Evolutionary conservation across 306 rosid genomes (phyloP).

Genomic region (Rubus idaeus): DNA sequence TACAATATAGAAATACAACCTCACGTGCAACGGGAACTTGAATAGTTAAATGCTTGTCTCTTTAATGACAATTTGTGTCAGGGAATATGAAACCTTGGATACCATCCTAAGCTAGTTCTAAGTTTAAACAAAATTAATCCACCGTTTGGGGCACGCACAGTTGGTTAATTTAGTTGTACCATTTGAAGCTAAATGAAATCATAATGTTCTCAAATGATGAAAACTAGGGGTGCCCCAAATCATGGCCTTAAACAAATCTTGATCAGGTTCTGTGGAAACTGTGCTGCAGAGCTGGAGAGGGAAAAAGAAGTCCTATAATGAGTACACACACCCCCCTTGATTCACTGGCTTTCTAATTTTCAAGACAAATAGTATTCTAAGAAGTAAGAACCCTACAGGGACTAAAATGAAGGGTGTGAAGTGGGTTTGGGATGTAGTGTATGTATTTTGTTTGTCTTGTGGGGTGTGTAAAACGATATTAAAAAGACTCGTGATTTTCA

Average conservation of each 20-base stretch:
- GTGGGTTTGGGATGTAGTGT: conserved; percentile 6
- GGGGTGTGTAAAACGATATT: conserved; percentile 17
- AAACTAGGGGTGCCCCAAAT: conserved; percentile 6
- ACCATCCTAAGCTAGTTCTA: conserved; percentile 35
- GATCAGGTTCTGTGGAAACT: conserved; percentile 13
- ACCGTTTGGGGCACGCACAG: background rate
- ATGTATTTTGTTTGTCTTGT: conserved; percentile 9
- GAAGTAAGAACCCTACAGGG: background rate
- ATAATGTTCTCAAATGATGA: background rate
- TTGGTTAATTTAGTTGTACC: background rate
- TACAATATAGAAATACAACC: conserved; percentile 31
- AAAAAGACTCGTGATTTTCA: background rate
- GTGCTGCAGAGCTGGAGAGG: conserved; percentile 16
- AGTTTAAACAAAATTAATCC: conserved; percentile 28
- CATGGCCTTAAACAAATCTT: conserved; percentile 1
- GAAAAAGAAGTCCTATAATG: conserved; percentile 10
- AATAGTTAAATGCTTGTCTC: conserved; percentile 53
- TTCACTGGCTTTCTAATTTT: conserved; percentile 29
- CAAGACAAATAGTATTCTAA: conserved; percentile 4
- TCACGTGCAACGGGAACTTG: conserved; percentile 64
- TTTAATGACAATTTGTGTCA: conserved; percentile 45
- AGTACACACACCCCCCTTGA: conserved; percentile 25
- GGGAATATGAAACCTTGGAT: conserved; percentile 70
- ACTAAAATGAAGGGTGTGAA: conserved; percentile 13
- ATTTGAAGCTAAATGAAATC: background rate